phyloP scores from a whole-genome alignment of 1,139 yeast species.

The Kurtzmaniella natalensis region DNA sequence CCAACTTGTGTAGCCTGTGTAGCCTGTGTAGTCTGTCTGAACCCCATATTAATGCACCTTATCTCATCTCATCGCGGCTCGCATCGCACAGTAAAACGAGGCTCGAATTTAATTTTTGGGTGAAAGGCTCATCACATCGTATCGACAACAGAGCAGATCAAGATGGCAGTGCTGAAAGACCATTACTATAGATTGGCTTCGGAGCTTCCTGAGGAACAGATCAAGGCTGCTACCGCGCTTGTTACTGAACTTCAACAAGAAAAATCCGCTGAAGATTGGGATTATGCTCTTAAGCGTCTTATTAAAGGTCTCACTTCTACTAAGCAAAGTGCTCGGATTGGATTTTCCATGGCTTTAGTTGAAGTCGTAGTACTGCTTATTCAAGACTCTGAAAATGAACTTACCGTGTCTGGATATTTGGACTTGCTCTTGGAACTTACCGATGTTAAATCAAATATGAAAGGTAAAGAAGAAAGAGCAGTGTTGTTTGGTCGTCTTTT shows the following conservation, averaged over 20 bases:
- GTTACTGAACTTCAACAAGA: conserved; percentile 52
- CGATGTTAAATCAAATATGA: conserved; percentile 46
- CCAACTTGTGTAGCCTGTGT: too few relatives aligned
- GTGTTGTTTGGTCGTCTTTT: conserved; percentile 78
- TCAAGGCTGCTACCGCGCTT: conserved; percentile 65
- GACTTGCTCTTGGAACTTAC: conserved; percentile 40
- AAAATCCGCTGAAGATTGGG: conserved; percentile 60
- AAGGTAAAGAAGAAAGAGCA: conserved; percentile 81
- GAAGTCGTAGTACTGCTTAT: conserved; percentile 60
- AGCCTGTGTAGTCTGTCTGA: not conserved
- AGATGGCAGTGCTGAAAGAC: conserved; percentile 60
- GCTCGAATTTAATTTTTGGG: too few relatives aligned
- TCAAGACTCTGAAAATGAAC: conserved; percentile 21
- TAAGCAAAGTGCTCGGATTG: conserved; percentile 79
- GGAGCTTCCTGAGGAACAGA: conserved; percentile 68
- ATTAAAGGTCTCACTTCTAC: conserved; percentile 79
- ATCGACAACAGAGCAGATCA: too few relatives aligned
- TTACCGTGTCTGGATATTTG: conserved; percentile 35
- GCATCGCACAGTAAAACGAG: too few relatives aligned
- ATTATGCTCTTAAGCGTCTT: conserved; percentile 73
- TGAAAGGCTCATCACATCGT: too few relatives aligned
- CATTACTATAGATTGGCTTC: conserved; percentile 77
- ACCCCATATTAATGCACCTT: not conserved
- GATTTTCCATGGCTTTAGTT: conserved; percentile 83
- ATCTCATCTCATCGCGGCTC: conserved; percentile 1